Evolutionary conservation across 2,329 filamentous ascomycete species (phyloP).

Genomic region (Plenodomus biglobosus): DNA sequence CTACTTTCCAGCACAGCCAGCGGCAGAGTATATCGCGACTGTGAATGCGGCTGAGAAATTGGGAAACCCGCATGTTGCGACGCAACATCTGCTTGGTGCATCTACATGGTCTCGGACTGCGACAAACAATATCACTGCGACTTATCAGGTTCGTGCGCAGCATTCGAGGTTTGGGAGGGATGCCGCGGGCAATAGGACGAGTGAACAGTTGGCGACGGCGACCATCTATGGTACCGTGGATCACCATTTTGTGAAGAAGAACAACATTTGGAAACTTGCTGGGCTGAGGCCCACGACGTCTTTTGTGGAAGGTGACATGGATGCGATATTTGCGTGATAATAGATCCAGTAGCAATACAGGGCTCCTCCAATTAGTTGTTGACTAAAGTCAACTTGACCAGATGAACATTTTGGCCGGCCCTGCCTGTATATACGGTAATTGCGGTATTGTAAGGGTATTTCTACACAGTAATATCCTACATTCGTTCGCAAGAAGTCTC

Average conservation of each 20-base stretch:
- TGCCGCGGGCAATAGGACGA: neutral
- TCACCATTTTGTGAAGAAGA: neutral
- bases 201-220: neutral
- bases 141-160: neutral
- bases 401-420: too few relatives aligned
- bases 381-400: too few relatives aligned
- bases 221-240: neutral
- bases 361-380: too few relatives aligned
- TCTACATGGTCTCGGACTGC: neutral
- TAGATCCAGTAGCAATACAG: too few relatives aligned
- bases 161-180: neutral
- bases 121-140: neutral
- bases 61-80: constrained; percentile 1
- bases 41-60: neutral
- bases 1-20: neutral
- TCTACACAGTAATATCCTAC: too few relatives aligned
- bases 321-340: neutral
- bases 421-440: too few relatives aligned
- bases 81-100: constrained; percentile 2
- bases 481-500: neutral
- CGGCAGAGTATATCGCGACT: constrained; percentile 1
- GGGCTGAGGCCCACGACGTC: neutral
- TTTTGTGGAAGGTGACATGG: neutral
- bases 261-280: neutral
- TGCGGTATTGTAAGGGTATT: neutral